Evolutionary conservation across 345 rosid species (phyloP), one percentile per base, ranked within the genome.

Genomic region (Xanthoceras sorbifolium): DNA sequence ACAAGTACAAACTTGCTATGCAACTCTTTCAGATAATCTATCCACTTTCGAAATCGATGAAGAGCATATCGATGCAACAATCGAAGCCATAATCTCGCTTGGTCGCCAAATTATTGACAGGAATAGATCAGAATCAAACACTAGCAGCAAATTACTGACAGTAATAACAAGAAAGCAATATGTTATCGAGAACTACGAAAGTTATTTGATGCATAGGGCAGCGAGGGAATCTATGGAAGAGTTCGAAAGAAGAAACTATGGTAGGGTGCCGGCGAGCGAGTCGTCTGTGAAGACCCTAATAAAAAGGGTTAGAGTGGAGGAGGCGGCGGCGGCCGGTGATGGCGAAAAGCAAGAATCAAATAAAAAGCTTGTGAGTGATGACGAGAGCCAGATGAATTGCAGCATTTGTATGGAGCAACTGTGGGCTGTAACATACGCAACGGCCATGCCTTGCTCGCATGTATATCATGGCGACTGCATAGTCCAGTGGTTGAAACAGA

Each of bases 401-500:
- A 23, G 36, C 11, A 40, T 72, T 2, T 59, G 75, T 59, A 23
- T 72, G 54, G 66, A 60, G 66, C 29, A 61, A 14, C 31, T 61
- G 20, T 54, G 20, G 60, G 25, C 20, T n/a, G 42, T 6, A 10
- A 6, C 42, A 8, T 18, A 54, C 23, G 60, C 25, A 54, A 5
- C 20, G 60, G 60, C 11, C 9, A 72, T 59, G 75, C 75, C 75
- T 59, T 59, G 65, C 10, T 34, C 22, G 1, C 66, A 72, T 72
- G 17, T 72, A 28, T 72, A 59, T 23, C 75, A 71, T 36, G 6
- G 22, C 8, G 31, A 20, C 0, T 72, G 66, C 42, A 59, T 72
- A 20, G 22, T 23, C 6, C 17, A 15, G 52, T 38, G 75, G 66
- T 29, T 72, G 38, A 18, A 54, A 54, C 8, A 34, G 75, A 72